Conservation (phyloP, 2,329 filamentous ascomycete species). For the Cladorrhinum sp. region DNA sequence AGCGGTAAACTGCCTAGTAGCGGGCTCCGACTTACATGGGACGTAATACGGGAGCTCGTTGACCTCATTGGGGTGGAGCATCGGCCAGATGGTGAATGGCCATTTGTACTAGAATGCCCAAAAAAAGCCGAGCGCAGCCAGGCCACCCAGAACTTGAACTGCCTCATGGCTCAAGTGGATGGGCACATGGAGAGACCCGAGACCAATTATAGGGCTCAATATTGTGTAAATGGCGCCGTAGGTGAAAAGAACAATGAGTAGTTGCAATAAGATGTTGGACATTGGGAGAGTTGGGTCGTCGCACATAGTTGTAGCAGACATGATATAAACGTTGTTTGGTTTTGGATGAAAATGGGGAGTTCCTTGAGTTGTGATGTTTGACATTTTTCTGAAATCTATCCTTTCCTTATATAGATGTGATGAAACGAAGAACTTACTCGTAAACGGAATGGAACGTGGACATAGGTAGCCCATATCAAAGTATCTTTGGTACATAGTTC, state of each 20-base stretch:
- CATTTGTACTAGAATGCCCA: neutral
- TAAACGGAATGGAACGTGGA: neutral
- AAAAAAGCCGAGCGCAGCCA: neutral
- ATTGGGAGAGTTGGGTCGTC: neutral
- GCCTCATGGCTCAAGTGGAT: neutral
- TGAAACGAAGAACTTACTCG: neutral
- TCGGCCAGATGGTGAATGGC: conserved; percentile 1
- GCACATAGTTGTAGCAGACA: neutral
- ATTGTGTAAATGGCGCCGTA: neutral
- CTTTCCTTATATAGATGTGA: neutral
- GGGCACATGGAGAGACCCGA: conserved; percentile 2
- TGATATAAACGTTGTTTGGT: neutral
- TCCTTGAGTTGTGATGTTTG: neutral
- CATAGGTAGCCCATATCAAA: neutral
- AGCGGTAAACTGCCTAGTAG: neutral
- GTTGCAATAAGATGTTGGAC: neutral
- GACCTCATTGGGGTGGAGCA: neutral
- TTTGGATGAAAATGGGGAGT: neutral
- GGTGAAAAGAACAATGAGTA: neutral
- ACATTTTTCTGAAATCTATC: neutral
- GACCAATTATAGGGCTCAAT: neutral
- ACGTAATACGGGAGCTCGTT: neutral
- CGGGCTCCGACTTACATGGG: neutral
- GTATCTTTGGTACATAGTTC: neutral
- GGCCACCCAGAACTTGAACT: neutral